Base-by-base conservation (phyloP, 257 asterid species). In the Scutellaria barbata region DNA sequence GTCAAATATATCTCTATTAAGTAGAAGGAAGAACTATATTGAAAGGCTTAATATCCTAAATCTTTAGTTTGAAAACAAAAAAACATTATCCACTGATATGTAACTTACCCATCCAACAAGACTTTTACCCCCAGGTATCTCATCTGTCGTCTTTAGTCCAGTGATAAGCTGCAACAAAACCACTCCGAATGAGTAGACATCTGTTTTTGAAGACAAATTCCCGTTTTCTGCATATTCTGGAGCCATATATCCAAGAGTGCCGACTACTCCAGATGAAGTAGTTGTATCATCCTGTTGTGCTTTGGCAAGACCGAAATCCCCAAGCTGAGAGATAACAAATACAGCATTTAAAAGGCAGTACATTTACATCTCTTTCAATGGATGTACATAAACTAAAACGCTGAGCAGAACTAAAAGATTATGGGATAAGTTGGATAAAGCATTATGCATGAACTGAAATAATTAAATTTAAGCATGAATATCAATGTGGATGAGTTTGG, bases 271-370 rank as follows among this genome's bases (percentile, higher is more conserved):
- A 10, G 71, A 35, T 39, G 77, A 79, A 41, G 75, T 72, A 7
- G 5, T 30, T 30, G 35, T 30, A 30, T 30, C 35, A 40, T 79
- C 88, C 18, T 83, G 51, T 46, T 77, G 90, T 50, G 74, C 84
- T 70, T 79, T 88, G 18, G 96, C 95, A 10, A 90, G 96, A 5
- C 96, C 96, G 68, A 88, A 90, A 71, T 90, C 96, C 35, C 96
- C 95, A 45, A 90, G 68, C 96, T 87, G 42, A 72, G 50, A 37
- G 0, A 65, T 14, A 56, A 8, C 9, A 43, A 8, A 70, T 4
- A 11, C 20, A 17, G 14, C 4, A 16, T 11, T 61, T 53, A 53
- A 22, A 52, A 53, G 35, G n/a, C 33, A 35, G 8, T 51, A 45
- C 8, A 39, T 51, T 39, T 57, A 66, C 55, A 61, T n/a, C 22